Percentiles rank a stretch among this genome's conserved stretches.
Evolutionary conservation across 176 grass and related monocot species (phyloP).

Genomic region (Cenchrus purpureus): DNA sequence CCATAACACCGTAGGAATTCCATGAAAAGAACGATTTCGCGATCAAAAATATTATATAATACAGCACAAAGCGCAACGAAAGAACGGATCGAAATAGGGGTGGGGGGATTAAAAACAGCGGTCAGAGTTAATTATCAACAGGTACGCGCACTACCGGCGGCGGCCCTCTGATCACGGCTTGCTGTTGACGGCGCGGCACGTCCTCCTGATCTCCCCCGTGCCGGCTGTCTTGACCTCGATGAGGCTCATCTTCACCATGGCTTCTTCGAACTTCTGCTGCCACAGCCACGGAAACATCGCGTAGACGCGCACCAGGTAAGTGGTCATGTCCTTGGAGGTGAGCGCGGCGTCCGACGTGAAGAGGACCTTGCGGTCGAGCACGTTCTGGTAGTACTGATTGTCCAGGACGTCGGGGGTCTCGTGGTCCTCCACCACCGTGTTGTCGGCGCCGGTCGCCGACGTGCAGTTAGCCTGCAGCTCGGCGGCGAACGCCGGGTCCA

Average conservation of each 20-base stretch:
- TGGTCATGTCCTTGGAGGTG: background rate
- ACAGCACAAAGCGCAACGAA: no score
- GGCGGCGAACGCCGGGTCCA: background rate
- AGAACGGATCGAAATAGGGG: background rate
- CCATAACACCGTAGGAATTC: no score
- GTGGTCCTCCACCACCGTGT: conserved; percentile 27
- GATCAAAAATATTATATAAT: no score
- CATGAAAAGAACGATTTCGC: no score
- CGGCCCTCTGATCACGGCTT: background rate
- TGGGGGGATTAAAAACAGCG: background rate
- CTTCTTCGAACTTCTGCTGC: conserved; percentile 29
- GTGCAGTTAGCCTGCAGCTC: background rate
- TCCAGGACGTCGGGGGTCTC: conserved; percentile 34
- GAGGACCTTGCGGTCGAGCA: conserved; percentile 14
- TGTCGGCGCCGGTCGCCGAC: background rate
- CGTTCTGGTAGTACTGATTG: conserved; percentile 54
- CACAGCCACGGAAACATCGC: background rate
- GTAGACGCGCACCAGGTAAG: background rate
- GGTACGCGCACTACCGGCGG: no score
- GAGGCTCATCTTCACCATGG: conserved; percentile 50
- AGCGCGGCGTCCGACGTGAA: conserved; percentile 50
- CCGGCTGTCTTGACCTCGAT: conserved; percentile 30
- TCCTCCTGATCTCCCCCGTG: conserved; percentile 43
- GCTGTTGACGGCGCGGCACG: conserved; percentile 13
- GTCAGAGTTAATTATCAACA: background rate